phyloP scores from a whole-genome alignment of 768 basidiomycete genomes.

The Boletus insuetus region DNA sequence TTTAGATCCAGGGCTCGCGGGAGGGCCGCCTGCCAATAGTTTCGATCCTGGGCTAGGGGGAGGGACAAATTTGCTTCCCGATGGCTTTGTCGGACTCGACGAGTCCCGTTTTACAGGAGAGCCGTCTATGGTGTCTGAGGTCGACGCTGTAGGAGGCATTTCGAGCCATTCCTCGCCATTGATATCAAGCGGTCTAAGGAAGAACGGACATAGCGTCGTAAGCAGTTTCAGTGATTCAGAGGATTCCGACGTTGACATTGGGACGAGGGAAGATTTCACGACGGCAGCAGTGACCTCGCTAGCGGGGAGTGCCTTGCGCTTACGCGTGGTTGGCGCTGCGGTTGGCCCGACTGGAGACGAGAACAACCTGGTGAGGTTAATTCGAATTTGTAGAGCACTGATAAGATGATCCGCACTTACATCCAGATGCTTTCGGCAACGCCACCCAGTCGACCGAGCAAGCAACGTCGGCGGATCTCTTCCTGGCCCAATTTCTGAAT shows the following conservation, averaged over 20 bases:
- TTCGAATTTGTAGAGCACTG: background rate
- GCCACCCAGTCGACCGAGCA: constrained; percentile 73
- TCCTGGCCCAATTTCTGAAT: constrained; percentile 73
- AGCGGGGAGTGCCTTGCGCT: constrained; percentile 66
- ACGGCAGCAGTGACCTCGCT: constrained; percentile 67
- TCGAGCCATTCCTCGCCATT: constrained; percentile 55
- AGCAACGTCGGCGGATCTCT: constrained; percentile 70
- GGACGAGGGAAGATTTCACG: constrained; percentile 78
- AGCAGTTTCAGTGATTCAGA: constrained; percentile 70
- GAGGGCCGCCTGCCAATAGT: constrained; percentile 22
- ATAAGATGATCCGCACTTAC: constrained; percentile 37
- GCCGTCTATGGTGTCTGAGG: constrained; percentile 13
- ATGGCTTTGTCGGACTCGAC: constrained; percentile 39
- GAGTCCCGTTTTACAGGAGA: constrained; percentile 4
- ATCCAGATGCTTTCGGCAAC: constrained; percentile 91
- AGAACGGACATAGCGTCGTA: constrained; percentile 73
- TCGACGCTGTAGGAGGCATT: constrained; percentile 36
- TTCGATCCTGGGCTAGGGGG: constrained; percentile 43
- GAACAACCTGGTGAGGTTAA: constrained; percentile 51
- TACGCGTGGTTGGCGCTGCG: constrained; percentile 56
- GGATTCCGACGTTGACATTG: constrained; percentile 75
- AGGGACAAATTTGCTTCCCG: constrained; percentile 15
- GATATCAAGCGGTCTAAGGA: constrained; percentile 62
- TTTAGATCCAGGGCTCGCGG: constrained; percentile 49
- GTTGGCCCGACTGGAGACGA: constrained; percentile 56